Evolutionary conservation across 495 filamentous ascomycete species (phyloP), one percentile per base, ranked within the genome.

Genomic region (Bryoglossum gracile): DNA sequence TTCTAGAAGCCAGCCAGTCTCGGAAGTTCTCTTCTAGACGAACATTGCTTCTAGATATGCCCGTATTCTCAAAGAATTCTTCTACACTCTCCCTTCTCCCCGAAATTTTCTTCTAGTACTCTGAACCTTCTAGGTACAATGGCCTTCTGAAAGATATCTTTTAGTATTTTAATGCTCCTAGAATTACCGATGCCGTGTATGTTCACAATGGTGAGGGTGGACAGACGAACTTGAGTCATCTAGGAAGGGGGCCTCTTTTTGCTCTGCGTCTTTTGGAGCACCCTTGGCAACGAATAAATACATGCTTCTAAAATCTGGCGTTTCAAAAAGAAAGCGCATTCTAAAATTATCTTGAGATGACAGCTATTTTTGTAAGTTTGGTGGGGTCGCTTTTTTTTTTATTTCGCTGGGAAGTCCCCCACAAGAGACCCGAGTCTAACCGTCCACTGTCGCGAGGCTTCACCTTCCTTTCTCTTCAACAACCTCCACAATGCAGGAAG

Each of bases 381-480:
- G 18, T 4, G 38, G 38, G 38, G 38, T 41, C 6, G 18, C 14
- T n/a, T 41, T 19, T 9, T 19, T 19, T 41, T 41, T 41, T 19
- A 41, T 41, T 41, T 41, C 38, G 38, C 38, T 41, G 18, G 38
- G 38, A 41, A 9, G 38, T 22, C 38, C 38, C 38, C 18, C 18
- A 41, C 18, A 22, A 41, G 38, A 41, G 38, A 41, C 38, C 14
- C 38, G 38, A 41, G 38, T 19, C n/a, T n/a, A n/a, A 42, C 38
- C 18, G 38, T 42, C 41, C 21, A 43, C 41, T 43, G 25, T 43
- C 41, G 41, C 23, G 23, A 43, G 41, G 41, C 41, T 26, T 43
- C 16, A 26, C 41, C 41, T 43, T 43, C 41, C 41, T 43, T 43
- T 43, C 41, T 43, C 41, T 43, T 43, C 30, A 43, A 43, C 25